Evolutionary conservation across 2,329 filamentous ascomycete species (phyloP).

Genomic region (Fusarium devonianum): DNA sequence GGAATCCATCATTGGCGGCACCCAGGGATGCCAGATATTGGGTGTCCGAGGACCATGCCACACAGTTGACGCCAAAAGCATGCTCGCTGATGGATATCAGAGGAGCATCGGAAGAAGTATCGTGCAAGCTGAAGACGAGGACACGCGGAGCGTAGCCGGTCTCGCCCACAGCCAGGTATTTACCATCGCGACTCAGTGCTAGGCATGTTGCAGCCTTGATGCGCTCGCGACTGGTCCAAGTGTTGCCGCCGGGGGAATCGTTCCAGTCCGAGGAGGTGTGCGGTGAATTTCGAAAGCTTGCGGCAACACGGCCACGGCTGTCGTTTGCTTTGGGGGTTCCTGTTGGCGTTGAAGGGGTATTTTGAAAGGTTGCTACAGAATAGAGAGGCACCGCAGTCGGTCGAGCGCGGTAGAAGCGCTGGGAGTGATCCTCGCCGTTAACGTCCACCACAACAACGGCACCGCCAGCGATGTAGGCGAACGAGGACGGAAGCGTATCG

Average conservation of each 20-base stretch:
- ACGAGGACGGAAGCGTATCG: constrained; percentile 77
- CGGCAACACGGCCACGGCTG: constrained; percentile 64
- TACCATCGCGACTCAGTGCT: constrained; percentile 85
- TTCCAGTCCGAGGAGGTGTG: constrained; percentile 59
- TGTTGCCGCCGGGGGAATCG: constrained; percentile 72
- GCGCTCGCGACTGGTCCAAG: constrained; percentile 87
- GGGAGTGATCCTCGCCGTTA: constrained; percentile 70
- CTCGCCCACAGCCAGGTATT: constrained; percentile 90
- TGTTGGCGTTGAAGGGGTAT: constrained; percentile 58
- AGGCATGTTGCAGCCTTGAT: constrained; percentile 95
- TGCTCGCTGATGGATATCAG: constrained; percentile 89
- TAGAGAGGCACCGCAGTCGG: constrained; percentile 76
- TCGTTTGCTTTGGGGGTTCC: constrained; percentile 69
- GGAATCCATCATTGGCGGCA: constrained; percentile 87
- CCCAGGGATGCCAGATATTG: constrained; percentile 89
- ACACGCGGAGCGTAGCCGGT: constrained; percentile 93
- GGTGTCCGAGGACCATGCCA: constrained; percentile 89
- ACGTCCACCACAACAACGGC: constrained; percentile 90
- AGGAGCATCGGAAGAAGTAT: constrained; percentile 80
- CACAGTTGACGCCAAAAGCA: constrained; percentile 83
- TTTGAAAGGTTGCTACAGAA: constrained; percentile 61
- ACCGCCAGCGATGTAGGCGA: constrained; percentile 92
- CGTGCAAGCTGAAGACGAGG: constrained; percentile 85
- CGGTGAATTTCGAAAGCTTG: constrained; percentile 56
- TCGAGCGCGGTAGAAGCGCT: constrained; percentile 90